phyloP scores from a whole-genome alignment of 495 filamentous ascomycete genomes.

The Xylaria venustula region DNA sequence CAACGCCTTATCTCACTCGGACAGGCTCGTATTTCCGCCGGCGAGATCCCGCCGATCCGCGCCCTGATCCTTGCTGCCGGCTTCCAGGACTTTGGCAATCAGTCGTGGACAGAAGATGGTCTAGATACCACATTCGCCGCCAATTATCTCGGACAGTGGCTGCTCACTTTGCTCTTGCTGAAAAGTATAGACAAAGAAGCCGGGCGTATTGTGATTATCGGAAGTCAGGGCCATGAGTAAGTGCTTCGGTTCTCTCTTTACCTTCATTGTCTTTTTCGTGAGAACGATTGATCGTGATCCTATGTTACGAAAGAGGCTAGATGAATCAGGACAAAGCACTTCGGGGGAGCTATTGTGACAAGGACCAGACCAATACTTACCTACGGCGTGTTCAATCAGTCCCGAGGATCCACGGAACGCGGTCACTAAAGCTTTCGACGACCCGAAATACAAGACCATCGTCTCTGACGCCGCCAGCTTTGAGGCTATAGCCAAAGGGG shows the following conservation, averaged over 20 bases:
- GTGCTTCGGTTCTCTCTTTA: neutral
- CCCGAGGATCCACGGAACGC: slow-evolving; percentile 21
- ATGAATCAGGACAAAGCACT: too few species aligned
- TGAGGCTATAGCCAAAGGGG: slow-evolving; percentile 34
- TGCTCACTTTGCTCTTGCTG: slow-evolving; percentile 40
- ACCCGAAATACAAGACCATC: slow-evolving; percentile 26
- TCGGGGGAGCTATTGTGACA: too few species aligned
- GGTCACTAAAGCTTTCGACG: slow-evolving; percentile 7
- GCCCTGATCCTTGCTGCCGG: slow-evolving; percentile 43
- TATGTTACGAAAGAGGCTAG: neutral
- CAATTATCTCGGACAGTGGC: slow-evolving; percentile 42
- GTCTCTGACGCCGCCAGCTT: slow-evolving; percentile 15
- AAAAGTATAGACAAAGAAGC: slow-evolving; percentile 33
- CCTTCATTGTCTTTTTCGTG: neutral
- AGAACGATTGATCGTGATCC: too few species aligned
- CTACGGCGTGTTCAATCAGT: slow-evolving; percentile 4
- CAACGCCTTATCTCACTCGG: too few species aligned
- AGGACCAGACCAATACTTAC: neutral
- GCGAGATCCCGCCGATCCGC: slow-evolving; percentile 36
- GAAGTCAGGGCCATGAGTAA: slow-evolving; percentile 38
- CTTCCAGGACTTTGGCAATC: slow-evolving; percentile 26
- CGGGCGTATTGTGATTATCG: slow-evolving; percentile 39
- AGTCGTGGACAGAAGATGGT: slow-evolving; percentile 28
- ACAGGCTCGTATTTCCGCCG: slow-evolving; percentile 25
- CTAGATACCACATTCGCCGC: slow-evolving; percentile 36